A percentile compares a stretch with the other conserved stretches of the same genome.
phyloP scores from a whole-genome alignment of 2,329 filamentous ascomycete genomes.

The Pyrenochaeta sp. region DNA sequence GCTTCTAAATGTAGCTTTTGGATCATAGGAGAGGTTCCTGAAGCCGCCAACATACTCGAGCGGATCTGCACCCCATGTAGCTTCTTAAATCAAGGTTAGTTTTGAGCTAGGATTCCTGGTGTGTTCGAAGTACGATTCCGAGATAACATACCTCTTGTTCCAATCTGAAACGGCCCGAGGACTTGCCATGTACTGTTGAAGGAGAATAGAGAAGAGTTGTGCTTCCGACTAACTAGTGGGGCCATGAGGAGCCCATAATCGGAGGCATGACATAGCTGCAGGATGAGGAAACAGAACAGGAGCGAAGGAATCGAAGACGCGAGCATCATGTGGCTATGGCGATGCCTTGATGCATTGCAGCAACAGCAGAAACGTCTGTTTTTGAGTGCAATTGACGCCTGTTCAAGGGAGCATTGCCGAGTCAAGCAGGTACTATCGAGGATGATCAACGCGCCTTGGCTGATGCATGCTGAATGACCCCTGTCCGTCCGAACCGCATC shows the following conservation, averaged over 20 bases:
- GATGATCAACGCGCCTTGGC: conserved; percentile 15
- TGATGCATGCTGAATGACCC: conserved; percentile 18
- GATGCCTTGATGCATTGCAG: conserved; percentile 4
- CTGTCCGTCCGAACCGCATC: conserved; percentile 30
- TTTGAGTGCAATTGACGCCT: background rate
- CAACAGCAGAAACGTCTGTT: background rate
- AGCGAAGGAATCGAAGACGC: conserved; percentile 1
- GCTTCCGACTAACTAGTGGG: conserved; percentile 20
- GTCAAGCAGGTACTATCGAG: conserved; percentile 11
- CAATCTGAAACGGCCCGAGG: conserved; percentile 66
- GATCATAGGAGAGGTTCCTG: conserved; percentile 54
- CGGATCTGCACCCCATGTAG: conserved; percentile 67
- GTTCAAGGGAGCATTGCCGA: conserved; percentile 4
- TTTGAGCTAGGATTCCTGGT: background rate
- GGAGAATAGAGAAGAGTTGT: conserved; percentile 28
- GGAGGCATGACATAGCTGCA: conserved; percentile 24
- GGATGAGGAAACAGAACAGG: conserved; percentile 15
- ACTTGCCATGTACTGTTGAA: conserved; percentile 58
- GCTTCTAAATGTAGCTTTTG: conserved; percentile 56
- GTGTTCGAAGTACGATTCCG: background rate
- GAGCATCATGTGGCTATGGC: conserved; percentile 5
- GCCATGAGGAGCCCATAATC: conserved; percentile 29
- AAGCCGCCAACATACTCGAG: conserved; percentile 64
- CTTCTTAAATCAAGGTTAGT: conserved; percentile 54
- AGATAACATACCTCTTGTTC: conserved; percentile 62